Evolutionary conservation across 306 rosid genomes (phyloP), one percentile per base, ranked within the genome.

Genomic region (Vigna trinervia): DNA sequence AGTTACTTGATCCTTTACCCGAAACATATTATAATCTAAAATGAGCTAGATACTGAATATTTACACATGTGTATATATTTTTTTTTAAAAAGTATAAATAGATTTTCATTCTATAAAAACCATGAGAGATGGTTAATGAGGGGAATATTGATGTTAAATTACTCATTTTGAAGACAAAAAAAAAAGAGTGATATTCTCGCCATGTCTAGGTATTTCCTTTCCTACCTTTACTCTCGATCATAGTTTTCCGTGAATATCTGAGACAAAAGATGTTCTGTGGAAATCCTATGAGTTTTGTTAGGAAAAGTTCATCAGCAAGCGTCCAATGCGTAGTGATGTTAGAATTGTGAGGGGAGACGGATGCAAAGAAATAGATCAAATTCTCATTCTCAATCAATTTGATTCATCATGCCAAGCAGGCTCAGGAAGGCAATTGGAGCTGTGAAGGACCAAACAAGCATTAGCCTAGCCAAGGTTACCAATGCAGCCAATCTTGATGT

Each of bases 361-460:
- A 34, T 39, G 13, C 39, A 41, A 46, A 41, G 26, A 75, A 19
- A n/a, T 46, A 57, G 8, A 48, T 47, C 2, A 34, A 36, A 4
- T 57, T 73, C 17, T 34, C 0, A 34, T 58, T 73, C 12, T 20
- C 0, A 34, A 0, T 15, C 14, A 17, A 77, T 26, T 59, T 46
- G 4, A 50, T 60, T 56, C 63, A 78, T 69, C 53, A 94, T 92
- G 97, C 96, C 97, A 46, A 92, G 97, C 93, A 92, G 86, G 84
- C 80, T 95, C 8, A 85, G 94, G 67, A 92, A 88, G 81, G 98
- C 97, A 10, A 72, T 92, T 66, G 97, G 97, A 15, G 97, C 93
- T 50, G 97, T 95, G 52, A 95, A 95, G 69, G 99, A 95, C 78
- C 97, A 95, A 50, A 95, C 97, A 13, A 95, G 98, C 91, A 86